Conservation (phyloP, 2,329 filamentous ascomycete species). For the Sporothrix inflata region DNA sequence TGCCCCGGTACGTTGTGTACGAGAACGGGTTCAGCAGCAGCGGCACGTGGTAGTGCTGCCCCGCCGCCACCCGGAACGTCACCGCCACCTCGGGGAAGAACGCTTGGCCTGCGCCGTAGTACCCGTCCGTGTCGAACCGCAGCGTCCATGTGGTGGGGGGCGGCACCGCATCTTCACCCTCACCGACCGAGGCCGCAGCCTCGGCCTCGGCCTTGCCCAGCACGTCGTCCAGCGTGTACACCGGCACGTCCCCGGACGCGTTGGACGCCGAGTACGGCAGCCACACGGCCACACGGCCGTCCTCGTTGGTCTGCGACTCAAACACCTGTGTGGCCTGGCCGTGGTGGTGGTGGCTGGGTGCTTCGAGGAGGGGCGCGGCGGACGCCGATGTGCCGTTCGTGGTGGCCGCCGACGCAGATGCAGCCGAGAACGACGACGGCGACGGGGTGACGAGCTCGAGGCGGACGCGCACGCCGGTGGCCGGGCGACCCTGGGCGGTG, state of each 20-base stretch:
- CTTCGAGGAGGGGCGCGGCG: conserved; percentile 30
- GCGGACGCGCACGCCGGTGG: conserved; percentile 65
- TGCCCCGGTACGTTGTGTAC: conserved; percentile 81
- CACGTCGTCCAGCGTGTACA: conserved; percentile 62
- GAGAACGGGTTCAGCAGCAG: conserved; percentile 76
- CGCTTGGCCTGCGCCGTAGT: conserved; percentile 65
- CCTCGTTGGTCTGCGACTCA: conserved; percentile 70
- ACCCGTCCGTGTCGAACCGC: conserved; percentile 71
- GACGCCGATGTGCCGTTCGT: conserved; percentile 39
- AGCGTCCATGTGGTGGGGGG: conserved; percentile 64
- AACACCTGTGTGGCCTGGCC: conserved; percentile 55
- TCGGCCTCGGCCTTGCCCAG: conserved; percentile 47
- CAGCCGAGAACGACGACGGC: conserved; percentile 33
- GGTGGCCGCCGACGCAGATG: conserved; percentile 37
- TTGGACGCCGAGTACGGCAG: conserved; percentile 57
- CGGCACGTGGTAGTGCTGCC: conserved; percentile 79
- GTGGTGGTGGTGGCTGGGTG: conserved; percentile 36
- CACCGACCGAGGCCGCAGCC: conserved; percentile 35
- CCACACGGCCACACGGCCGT: conserved; percentile 76
- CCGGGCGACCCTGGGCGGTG: conserved; percentile 74
- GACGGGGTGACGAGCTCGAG: conserved; percentile 54
- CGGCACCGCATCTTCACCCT: background rate
- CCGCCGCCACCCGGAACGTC: conserved; percentile 54
- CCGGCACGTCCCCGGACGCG: conserved; percentile 58
- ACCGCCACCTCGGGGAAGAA: conserved; percentile 65